phyloP scores from a whole-genome alignment of 495 filamentous ascomycete genomes.

The Durotheca rogersii region DNA sequence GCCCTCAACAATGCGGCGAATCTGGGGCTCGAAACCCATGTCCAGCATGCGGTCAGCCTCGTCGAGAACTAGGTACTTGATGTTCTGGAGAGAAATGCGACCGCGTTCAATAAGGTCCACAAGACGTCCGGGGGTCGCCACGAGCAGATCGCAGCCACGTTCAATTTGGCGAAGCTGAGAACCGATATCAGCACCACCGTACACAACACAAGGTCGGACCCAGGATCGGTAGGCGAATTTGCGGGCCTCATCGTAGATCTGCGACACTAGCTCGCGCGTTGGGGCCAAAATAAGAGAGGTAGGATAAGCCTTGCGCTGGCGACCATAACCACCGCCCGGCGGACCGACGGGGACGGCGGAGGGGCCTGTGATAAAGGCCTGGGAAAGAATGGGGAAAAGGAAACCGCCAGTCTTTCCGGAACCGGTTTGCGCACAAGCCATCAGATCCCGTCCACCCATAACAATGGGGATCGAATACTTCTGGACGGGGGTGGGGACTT shows the following conservation, averaged over 20 bases:
- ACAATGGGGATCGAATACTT: conserved; percentile 99
- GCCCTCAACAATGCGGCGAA: conserved; percentile 95
- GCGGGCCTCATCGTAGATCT: conserved; percentile 96
- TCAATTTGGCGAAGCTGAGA: conserved; percentile 96
- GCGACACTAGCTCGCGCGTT: conserved; percentile 95
- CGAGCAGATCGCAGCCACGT: conserved; percentile 94
- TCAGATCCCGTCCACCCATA: conserved; percentile 92
- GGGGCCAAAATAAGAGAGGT: conserved; percentile 94
- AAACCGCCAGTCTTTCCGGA: conserved; percentile 99
- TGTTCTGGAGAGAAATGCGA: conserved; percentile 92
- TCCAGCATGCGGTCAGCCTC: conserved; percentile 99
- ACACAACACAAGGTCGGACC: conserved; percentile 97
- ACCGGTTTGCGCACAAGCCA: conserved; percentile 99
- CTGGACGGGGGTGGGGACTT: conserved; percentile 91
- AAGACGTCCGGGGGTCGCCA: conserved; percentile 94
- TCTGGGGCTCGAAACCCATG: conserved; percentile 99
- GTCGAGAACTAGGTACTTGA: conserved; percentile 98
- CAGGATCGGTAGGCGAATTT: conserved; percentile 99
- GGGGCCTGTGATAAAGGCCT: conserved; percentile 87
- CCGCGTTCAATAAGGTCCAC: conserved; percentile 98
- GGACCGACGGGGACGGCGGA: conserved; percentile 62
- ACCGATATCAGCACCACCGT: conserved; percentile 97
- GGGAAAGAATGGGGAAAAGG: conserved; percentile 95
- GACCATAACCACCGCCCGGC: conserved; percentile 67
- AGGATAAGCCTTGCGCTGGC: conserved; percentile 92